phyloP scores from a whole-genome alignment of 129 eudicot species.

The Tagetes erecta region DNA sequence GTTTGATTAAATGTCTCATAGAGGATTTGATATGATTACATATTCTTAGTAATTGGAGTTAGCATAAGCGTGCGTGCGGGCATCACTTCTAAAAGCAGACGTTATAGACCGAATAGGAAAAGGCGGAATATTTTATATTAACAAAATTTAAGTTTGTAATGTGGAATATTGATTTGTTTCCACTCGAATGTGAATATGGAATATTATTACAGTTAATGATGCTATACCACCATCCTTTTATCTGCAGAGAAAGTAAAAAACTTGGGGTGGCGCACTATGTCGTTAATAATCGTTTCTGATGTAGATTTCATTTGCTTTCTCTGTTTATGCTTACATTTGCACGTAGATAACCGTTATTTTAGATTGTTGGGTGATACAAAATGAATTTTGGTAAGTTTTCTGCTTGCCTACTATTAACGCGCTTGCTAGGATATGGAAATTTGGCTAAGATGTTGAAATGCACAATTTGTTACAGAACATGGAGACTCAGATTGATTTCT shows the following conservation, averaged over 20 bases:
- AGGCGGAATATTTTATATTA: neutral
- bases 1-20: conserved; percentile 1
- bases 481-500: conserved; percentile 42
- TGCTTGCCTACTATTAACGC: neutral
- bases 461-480: conserved; percentile 14
- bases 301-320: neutral
- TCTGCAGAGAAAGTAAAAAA: neutral
- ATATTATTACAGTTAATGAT: neutral
- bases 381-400: neutral
- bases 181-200: neutral
- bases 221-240: neutral
- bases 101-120: neutral
- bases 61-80: neutral
- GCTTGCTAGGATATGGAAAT: neutral
- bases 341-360: neutral
- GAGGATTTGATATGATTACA: neutral
- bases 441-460: neutral
- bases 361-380: neutral
- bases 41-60: neutral
- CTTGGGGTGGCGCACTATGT: neutral
- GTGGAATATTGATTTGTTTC: conserved; percentile 1
- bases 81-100: neutral
- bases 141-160: neutral
- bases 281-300: neutral
- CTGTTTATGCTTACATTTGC: neutral